Base-by-base conservation (phyloP, 208 protist genomes). In the Angomonas deanei region DNA sequence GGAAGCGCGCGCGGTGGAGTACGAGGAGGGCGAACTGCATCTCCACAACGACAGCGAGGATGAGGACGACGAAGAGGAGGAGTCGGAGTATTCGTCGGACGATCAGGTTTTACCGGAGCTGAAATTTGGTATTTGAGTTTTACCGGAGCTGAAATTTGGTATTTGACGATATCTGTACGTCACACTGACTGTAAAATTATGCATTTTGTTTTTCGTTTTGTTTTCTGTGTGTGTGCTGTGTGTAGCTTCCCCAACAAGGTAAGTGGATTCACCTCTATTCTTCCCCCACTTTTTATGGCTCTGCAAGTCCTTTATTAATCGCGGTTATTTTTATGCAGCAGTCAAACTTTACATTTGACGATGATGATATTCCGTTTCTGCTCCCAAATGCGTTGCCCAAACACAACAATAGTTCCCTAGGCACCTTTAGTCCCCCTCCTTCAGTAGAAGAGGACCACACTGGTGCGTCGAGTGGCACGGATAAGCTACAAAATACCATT, bases 141-240 rank as follows among this genome's bases (percentile, higher is more conserved):
- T 85, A 3, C 74, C 79, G 17, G 74, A 80, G 0, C 59, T 79
- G 10, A 74, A 78, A 49, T 85, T 85, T 60, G 74, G 71, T 11
- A 81, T 85, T 26, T 85, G 30, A 38, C n/a, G n/a, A n/a, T n/a
- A n/a, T n/a, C n/a, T n/a, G n/a, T n/a, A n/a, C n/a, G n/a, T n/a
- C n/a, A n/a, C n/a, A n/a, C n/a, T n/a, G n/a, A 15, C 13, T 42
- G 34, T 15, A 42, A 42, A 42, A 42, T 8, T 42, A 42, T 15
- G 34, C 8, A 42, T 42, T n/a, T 15, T 42, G 10, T 15, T 42
- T 15, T 42, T 42, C 15, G 8, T 42, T 42, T 42, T 42, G 34
- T 42, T 42, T 42, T 8, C 10, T 42, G 34, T 42, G 15, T 49
- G 13, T 49, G 42, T 15, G 42, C 42, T 19, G 4, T 49, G 2